phyloP scores from a whole-genome alignment of 1,284 basidiomycete genomes.

The Coriolopsis trogii region DNA sequence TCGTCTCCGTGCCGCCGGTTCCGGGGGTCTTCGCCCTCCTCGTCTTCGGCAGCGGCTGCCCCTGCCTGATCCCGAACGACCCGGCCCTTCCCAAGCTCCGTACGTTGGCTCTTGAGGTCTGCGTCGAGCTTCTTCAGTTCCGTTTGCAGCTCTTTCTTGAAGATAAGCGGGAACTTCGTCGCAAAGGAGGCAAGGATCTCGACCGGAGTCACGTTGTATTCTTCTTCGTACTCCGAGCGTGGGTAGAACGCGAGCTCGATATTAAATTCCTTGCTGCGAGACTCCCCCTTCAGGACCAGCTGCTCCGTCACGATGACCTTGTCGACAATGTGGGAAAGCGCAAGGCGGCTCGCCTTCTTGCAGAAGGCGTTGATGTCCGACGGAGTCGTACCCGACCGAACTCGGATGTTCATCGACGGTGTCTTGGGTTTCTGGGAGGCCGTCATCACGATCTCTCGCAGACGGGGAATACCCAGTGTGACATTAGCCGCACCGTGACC shows the following conservation, averaged over 20 bases:
- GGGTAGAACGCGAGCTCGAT: constrained; percentile 90
- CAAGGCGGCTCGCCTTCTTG: constrained; percentile 87
- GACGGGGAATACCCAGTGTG: constrained; percentile 97
- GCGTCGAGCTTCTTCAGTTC: constrained; percentile 90
- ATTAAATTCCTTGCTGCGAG: constrained; percentile 82
- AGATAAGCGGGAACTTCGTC: constrained; percentile 77
- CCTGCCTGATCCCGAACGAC: constrained; percentile 48
- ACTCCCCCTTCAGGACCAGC: constrained; percentile 67
- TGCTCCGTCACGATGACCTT: constrained; percentile 84
- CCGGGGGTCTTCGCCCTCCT: constrained; percentile 69
- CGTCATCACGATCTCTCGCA: constrained; percentile 99
- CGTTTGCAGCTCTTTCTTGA: constrained; percentile 85
- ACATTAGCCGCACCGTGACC: constrained; percentile 99
- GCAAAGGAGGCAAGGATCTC: constrained; percentile 81
- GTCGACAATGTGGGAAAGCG: constrained; percentile 90
- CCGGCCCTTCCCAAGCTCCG: constrained; percentile 83
- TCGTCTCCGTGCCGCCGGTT: constrained; percentile 40
- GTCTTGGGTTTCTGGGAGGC: constrained; percentile 97
- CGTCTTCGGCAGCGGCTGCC: constrained; percentile 46
- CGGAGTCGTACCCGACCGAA: constrained; percentile 56
- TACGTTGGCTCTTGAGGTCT: constrained; percentile 81
- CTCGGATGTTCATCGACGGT: constrained; percentile 95
- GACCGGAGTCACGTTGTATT: constrained; percentile 79
- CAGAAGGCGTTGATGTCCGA: constrained; percentile 80
- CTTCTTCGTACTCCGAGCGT: constrained; percentile 79